Evolutionary conservation across 139 green algal species (phyloP).

Genomic region (Picochlorum sp.): DNA sequence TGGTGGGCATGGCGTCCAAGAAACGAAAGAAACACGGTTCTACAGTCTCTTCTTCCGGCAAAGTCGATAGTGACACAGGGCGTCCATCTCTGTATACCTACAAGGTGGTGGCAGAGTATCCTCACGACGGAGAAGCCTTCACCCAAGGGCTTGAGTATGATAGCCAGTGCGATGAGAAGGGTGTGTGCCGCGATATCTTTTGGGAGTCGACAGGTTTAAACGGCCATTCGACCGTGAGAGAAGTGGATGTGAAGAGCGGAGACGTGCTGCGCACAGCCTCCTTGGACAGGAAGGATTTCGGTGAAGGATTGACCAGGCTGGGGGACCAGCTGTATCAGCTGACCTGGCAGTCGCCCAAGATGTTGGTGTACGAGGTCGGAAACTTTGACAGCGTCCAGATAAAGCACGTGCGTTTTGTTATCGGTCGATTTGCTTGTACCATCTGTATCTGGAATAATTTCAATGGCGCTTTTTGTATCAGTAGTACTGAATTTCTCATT

Average conservation of each 20-base stretch:
- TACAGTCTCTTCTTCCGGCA: no score
- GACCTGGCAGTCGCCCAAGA: constrained; percentile 38
- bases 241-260: constrained; percentile 52
- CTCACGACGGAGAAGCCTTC: constrained; percentile 68
- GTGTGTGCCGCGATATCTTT: constrained; percentile 39
- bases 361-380: constrained; percentile 21
- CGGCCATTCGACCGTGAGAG: constrained; percentile 49
- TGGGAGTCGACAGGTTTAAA: constrained; percentile 78
- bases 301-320: constrained; percentile 57
- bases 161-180: constrained; percentile 25
- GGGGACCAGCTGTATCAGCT: constrained; percentile 61
- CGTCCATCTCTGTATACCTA: constrained; percentile 29
- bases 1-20: not conserved
- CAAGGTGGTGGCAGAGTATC: constrained; percentile 41
- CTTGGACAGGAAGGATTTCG: constrained; percentile 47
- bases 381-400: constrained; percentile 15
- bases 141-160: constrained; percentile 75
- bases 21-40: not conserved
- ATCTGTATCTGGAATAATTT: not conserved
- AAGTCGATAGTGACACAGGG: not conserved
- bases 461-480: not conserved
- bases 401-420: not conserved
- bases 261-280: constrained; percentile 25
- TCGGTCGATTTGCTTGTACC: not conserved
- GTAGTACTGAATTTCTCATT: not conserved